These are phyloP conservation scores for Cymbopogon flexuosus DNA, from an alignment of 202 grass and related monocot genomes.

Conservation along the genomic window DNA sequence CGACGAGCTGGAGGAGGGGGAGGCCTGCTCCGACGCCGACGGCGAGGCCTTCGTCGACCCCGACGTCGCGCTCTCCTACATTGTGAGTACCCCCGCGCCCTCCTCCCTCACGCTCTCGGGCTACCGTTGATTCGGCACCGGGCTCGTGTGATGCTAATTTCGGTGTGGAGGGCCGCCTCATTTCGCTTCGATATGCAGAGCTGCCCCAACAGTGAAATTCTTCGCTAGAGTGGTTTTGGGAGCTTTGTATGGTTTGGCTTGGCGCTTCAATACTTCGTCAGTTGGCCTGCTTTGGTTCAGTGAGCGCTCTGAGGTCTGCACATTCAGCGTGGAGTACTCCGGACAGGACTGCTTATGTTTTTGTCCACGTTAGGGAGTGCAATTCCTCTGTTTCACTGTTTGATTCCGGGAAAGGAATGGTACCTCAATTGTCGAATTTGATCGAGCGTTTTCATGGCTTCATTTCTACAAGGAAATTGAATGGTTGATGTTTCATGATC, in stretches of 20 bases:
- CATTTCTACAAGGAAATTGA: neutral
- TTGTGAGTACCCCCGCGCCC: conserved; percentile 20
- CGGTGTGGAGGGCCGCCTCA: neutral
- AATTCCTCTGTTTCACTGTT: neutral
- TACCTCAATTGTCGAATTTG: neutral
- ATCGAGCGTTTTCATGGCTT: neutral
- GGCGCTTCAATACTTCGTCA: neutral
- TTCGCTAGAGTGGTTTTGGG: neutral
- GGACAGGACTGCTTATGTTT: neutral
- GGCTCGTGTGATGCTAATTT: neutral
- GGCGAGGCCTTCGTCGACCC: conserved; percentile 5
- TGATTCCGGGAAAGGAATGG: neutral
- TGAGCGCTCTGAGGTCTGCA: neutral
- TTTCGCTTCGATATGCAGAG: neutral
- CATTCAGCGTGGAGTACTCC: neutral
- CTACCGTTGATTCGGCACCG: neutral
- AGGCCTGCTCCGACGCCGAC: conserved; percentile 19
- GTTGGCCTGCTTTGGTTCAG: neutral
- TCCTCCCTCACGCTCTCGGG: too few species aligned
- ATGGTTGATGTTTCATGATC: neutral
- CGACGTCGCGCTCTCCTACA: conserved; percentile 37
- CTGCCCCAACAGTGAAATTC: neutral
- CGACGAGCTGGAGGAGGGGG: conserved; percentile 35
- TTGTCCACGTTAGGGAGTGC: neutral
- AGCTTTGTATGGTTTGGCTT: neutral